Base-by-base conservation (phyloP, 371 early-diverging fungal species). In the Mucor indicus region DNA sequence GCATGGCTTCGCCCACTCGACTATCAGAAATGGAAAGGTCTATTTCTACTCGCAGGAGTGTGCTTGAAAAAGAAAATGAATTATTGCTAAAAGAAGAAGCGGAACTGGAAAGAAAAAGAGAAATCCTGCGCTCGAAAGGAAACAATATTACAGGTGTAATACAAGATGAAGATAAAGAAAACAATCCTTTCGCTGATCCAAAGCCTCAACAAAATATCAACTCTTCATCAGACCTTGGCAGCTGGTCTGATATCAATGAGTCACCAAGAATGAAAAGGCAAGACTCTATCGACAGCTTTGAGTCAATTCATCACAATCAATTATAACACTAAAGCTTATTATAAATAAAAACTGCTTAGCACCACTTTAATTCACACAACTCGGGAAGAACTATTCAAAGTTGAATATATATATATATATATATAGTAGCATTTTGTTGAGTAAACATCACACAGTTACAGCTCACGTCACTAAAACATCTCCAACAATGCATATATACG, bases 111-210 rank as follows among this genome's bases (percentile, higher is more conserved):
- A 31, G 37, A 36, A 33, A 27, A 10, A 41, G 23, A 33, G 15
- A 30, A 3, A n/a, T 43, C 1, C 31, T 58, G 8, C 36, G 36
- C 2, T 43, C 37, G 15, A 52, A 27, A 44, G 58, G 58, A 16
- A 58, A 58, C 27, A 53, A 22, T 48, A 48, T 58, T 21, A 43
- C 42, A 6, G 58, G 58, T 2, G 38, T 58, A 3, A 17, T 48
- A n/a, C 33, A 41, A 10, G 48, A 58, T 13, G 41, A 47, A n/a
- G 49, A 55, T 32, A 30, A 17, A 32, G 40, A 32, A 6, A 30
- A 35, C 16, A 43, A 42, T 23, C 45, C 44, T 22, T 52, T 44
- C 38, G 13, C 48, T 19, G 48, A 48, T 30, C 16, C 13, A 16
- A 17, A 24, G 13, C 37, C 19, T 38, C 30, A 10, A 11, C 27